Evolutionary conservation across 1,284 basidiomycete genomes (phyloP).

Genomic region (Ustilago crameri): DNA sequence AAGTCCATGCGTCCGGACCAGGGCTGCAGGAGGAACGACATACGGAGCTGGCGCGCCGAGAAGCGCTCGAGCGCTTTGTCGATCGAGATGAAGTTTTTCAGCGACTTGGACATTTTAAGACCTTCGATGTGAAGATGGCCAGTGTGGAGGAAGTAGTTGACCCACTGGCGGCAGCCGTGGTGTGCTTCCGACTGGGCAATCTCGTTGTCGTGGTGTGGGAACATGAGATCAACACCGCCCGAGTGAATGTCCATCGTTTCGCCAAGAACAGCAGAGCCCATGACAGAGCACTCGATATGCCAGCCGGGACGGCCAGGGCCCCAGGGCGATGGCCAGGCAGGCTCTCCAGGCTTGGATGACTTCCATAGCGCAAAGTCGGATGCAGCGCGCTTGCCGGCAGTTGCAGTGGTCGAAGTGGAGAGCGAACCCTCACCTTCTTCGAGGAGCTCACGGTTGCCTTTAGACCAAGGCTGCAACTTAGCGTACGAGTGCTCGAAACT

Average conservation of each 20-base stretch:
- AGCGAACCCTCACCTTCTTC: constrained; percentile 91
- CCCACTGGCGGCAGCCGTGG: constrained; percentile 92
- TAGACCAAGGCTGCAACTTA: constrained; percentile 95
- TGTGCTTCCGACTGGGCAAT: constrained; percentile 93
- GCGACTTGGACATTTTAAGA: constrained; percentile 98
- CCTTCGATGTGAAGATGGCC: constrained; percentile 99
- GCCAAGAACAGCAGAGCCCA: constrained; percentile 93
- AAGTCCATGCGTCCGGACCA: constrained; percentile 97
- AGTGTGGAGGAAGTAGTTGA: constrained; percentile 98
- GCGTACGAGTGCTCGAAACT: constrained; percentile 77
- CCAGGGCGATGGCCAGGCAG: constrained; percentile 96
- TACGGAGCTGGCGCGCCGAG: constrained; percentile 87
- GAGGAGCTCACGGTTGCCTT: constrained; percentile 87
- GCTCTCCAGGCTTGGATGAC: constrained; percentile 95
- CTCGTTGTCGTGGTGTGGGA: constrained; percentile 99
- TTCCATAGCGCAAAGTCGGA: constrained; percentile 98
- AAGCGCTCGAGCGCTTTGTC: constrained; percentile 91
- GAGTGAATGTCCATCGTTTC: constrained; percentile 97
- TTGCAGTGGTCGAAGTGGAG: constrained; percentile 64
- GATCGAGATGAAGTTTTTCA: constrained; percentile 99
- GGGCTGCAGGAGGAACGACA: constrained; percentile 89
- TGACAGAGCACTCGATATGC: constrained; percentile 99
- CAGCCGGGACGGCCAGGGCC: constrained; percentile 96
- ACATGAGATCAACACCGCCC: constrained; percentile 94
- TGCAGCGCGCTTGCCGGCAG: constrained; percentile 74